Evolutionary conservation across 495 filamentous ascomycete species (phyloP).

Genomic region (Daldinia grandis): DNA sequence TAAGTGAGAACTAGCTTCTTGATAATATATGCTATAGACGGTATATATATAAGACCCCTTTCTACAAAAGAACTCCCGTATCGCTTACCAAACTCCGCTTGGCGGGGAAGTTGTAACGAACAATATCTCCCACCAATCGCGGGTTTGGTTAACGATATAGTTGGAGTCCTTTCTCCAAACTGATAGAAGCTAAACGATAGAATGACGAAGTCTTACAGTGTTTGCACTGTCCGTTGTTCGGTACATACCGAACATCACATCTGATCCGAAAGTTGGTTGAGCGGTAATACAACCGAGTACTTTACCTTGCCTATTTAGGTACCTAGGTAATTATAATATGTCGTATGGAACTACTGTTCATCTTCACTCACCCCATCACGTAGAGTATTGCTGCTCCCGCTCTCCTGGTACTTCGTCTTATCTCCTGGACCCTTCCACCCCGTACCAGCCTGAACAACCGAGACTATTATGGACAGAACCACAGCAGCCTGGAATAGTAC

Average conservation of each 20-base stretch:
- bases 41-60: not conserved
- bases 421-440: conserved; percentile 63
- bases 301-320: not conserved
- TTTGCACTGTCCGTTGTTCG: not conserved
- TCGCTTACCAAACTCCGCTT: conserved; percentile 21
- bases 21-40: not conserved
- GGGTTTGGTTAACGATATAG: conserved; percentile 7
- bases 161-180: conserved; percentile 26
- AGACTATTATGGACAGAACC: conserved; percentile 61
- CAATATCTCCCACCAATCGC: conserved; percentile 25
- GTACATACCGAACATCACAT: not conserved
- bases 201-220: not conserved
- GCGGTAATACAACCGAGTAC: not conserved
- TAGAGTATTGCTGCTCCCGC: not conserved
- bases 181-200: not conserved
- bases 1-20: not conserved
- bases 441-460: conserved; percentile 70
- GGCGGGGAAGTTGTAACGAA: conserved; percentile 28
- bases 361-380: conserved; percentile 1
- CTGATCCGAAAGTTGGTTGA: not conserved
- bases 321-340: not conserved
- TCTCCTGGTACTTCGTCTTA: conserved; percentile 39
- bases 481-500: conserved; percentile 66
- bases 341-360: not conserved
- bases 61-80: not conserved